A percentile compares a stretch with the other conserved stretches of the same genome.
phyloP scores from a whole-genome alignment of 192 early-diverging fungal species.

The Chytriomyces hyalinus region DNA sequence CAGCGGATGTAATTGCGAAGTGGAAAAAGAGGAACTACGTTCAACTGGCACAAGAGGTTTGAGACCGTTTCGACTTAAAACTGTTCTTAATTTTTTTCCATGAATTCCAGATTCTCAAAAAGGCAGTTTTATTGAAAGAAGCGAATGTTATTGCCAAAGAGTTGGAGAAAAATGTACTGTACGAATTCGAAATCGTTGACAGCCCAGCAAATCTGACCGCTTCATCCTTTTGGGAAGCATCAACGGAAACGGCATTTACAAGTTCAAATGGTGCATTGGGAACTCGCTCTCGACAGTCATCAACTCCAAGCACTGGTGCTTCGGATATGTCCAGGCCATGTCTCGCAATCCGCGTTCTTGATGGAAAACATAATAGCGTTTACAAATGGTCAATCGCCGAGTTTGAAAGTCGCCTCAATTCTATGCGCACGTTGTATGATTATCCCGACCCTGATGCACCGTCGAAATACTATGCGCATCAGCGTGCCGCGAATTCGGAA shows the following conservation, averaged over 20 bases:
- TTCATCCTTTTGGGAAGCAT: slow-evolving; percentile 51
- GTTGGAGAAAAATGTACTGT: slow-evolving; percentile 78
- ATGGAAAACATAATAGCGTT: slow-evolving; percentile 32
- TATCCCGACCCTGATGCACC: slow-evolving; percentile 20
- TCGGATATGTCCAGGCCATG: slow-evolving; percentile 4
- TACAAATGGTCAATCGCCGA: slow-evolving; percentile 23
- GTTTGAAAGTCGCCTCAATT: slow-evolving; percentile 15
- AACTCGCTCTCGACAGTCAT: slow-evolving; percentile 17
- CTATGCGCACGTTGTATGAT: slow-evolving; percentile 25
- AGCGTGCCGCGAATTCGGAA: slow-evolving; percentile 23
- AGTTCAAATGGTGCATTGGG: background rate
- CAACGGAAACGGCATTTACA: background rate
- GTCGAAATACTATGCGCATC: slow-evolving; percentile 26
- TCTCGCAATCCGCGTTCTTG: slow-evolving; percentile 27
- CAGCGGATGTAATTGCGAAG: slow-evolving; percentile 9
- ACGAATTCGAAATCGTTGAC: slow-evolving; percentile 74
- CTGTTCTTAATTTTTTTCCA: background rate
- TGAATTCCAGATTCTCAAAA: slow-evolving; percentile 12
- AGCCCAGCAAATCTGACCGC: background rate
- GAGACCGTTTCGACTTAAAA: background rate
- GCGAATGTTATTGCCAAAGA: slow-evolving; percentile 90
- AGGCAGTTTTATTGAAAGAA: slow-evolving; percentile 71
- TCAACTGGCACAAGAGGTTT: slow-evolving; percentile 37
- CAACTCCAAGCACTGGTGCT: background rate
- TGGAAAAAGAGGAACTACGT: slow-evolving; percentile 46